Conservation (phyloP, 2,329 filamentous ascomycete genomes). For the Dothideomycetidae sp. region DNA sequence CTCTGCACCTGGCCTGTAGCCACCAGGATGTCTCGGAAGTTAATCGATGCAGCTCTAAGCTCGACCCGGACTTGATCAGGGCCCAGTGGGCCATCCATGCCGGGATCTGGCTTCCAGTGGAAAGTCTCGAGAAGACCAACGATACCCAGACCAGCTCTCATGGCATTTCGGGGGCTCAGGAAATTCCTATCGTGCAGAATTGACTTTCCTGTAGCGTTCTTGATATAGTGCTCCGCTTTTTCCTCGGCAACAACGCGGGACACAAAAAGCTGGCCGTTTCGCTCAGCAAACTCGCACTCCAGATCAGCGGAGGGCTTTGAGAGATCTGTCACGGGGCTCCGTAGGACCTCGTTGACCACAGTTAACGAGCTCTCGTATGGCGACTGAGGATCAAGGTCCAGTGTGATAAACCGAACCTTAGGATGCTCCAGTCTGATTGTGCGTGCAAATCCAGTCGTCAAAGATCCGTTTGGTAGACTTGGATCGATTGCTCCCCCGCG, state of each 20-base stretch:
- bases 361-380: conserved; percentile 2
- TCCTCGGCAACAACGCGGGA: conserved; percentile 10
- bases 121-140: conserved; percentile 7
- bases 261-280: conserved; percentile 8
- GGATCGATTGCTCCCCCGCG: not conserved
- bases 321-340: conserved; percentile 1
- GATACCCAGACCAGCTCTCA: conserved; percentile 4
- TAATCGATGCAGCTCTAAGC: conserved; percentile 12
- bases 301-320: conserved; percentile 1
- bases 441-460: conserved; percentile 7
- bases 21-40: conserved; percentile 12
- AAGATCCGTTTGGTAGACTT: not conserved
- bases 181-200: conserved; percentile 8
- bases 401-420: conserved; percentile 7
- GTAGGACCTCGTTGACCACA: conserved; percentile 5
- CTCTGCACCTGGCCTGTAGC: conserved; percentile 9
- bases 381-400: conserved; percentile 6
- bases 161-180: not conserved
- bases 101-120: conserved; percentile 4
- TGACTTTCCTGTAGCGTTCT: conserved; percentile 8
- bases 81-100: conserved; percentile 2
- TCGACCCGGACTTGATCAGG: conserved; percentile 12
- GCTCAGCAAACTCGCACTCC: conserved; percentile 9
- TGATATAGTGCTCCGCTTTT: conserved; percentile 8
- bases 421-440: conserved; percentile 13